Evolutionary conservation across 2,329 filamentous ascomycete species (phyloP).

Genomic region (Calonectria honghensis): DNA sequence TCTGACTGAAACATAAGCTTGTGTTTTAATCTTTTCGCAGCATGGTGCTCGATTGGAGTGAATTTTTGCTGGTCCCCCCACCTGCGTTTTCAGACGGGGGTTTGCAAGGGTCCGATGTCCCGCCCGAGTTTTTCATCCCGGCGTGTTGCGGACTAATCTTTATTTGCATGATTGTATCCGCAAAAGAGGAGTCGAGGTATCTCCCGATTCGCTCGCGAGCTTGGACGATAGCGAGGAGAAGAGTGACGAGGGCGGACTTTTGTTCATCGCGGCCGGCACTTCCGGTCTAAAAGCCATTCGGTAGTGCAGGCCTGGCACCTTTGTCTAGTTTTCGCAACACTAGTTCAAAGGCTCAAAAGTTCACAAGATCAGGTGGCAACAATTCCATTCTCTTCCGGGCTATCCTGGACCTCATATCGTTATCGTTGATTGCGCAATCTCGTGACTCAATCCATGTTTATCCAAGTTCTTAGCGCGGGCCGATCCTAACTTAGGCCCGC

Average conservation of each 20-base stretch:
- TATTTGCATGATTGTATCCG: neutral
- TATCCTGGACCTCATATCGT: neutral
- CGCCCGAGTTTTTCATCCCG: neutral
- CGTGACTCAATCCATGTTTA: neutral
- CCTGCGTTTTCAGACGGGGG: neutral
- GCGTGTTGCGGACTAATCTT: neutral
- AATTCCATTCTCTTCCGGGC: neutral
- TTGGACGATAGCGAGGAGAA: neutral
- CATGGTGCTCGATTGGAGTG: neutral
- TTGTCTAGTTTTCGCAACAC: neutral
- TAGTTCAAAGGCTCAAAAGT: neutral
- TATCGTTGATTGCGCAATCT: neutral
- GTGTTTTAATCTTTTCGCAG: neutral
- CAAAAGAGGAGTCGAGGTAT: neutral
- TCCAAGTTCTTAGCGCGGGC: neutral
- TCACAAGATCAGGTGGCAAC: neutral
- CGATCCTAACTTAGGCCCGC: neutral
- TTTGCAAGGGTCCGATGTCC: neutral
- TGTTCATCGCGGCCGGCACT: neutral
- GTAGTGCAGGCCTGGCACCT: neutral
- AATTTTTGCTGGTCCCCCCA: neutral
- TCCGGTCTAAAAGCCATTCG: neutral
- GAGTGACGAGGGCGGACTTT: neutral
- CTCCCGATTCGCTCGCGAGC: neutral
- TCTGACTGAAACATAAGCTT: neutral